Conservation (phyloP, 768 basidiomycete genomes). For the Tricholoma sp. region DNA sequence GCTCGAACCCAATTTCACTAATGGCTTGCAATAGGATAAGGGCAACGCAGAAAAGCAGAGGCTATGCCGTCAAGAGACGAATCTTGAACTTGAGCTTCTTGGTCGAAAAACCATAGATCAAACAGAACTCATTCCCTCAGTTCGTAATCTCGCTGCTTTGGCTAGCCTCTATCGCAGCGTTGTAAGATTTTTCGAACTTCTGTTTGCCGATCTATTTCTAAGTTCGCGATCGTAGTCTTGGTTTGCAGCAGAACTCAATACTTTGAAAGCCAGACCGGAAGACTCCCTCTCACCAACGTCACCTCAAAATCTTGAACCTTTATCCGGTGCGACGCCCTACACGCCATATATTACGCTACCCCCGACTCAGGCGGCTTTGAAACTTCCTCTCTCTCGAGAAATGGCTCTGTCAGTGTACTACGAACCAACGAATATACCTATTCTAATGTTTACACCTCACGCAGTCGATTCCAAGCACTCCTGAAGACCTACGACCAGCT, state of each 20-base stretch:
- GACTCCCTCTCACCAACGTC: conserved; percentile 49
- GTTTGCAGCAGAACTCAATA: conserved; percentile 72
- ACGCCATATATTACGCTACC: conserved; percentile 43
- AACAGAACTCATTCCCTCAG: conserved; percentile 64
- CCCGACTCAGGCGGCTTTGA: conserved; percentile 43
- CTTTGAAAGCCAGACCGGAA: conserved; percentile 59
- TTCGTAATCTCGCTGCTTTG: conserved; percentile 68
- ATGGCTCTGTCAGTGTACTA: conserved; percentile 72
- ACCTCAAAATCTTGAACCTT: conserved; percentile 44
- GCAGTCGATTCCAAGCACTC: conserved; percentile 86
- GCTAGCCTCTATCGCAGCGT: conserved; percentile 83
- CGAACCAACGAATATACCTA: neutral
- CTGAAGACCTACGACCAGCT: conserved; percentile 89
- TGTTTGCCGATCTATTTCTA: conserved; percentile 1
- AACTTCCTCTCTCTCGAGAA: conserved; percentile 76
- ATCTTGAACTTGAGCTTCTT: conserved; percentile 68
- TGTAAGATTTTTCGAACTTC: conserved; percentile 41
- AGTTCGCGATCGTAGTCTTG: conserved; percentile 51
- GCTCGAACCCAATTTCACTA: neutral
- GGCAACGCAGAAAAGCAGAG: conserved; percentile 41
- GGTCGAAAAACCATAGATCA: conserved; percentile 48
- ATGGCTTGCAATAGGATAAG: conserved; percentile 27
- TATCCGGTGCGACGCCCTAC: conserved; percentile 42
- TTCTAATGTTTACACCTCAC: neutral
- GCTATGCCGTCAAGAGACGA: conserved; percentile 72